A percentile compares a stretch with the other conserved stretches of the same genome.
These are phyloP conservation scores for Plectosphaerella sp. DNA, from an alignment of 2,329 filamentous ascomycete genomes.

Conservation along the genomic window DNA sequence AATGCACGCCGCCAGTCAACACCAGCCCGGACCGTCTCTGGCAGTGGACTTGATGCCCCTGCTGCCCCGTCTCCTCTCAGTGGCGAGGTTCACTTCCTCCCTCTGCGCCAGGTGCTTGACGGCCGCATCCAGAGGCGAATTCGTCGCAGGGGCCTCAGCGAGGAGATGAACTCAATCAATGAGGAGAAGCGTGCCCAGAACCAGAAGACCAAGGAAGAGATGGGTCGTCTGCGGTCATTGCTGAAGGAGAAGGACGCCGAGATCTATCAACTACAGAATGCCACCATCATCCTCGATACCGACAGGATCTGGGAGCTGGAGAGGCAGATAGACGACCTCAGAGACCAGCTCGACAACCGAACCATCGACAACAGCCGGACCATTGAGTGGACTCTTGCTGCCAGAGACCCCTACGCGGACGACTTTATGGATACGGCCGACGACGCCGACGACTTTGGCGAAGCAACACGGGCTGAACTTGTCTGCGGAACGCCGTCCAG, in stretches of 20 bases:
- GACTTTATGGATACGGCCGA: constrained; percentile 35
- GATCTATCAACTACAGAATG: constrained; percentile 47
- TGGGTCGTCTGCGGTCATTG: constrained; percentile 42
- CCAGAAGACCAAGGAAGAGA: constrained; percentile 36
- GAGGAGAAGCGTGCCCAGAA: constrained; percentile 38
- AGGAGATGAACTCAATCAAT: constrained; percentile 51
- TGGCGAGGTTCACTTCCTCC: constrained; percentile 39
- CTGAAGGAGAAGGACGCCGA: constrained; percentile 47
- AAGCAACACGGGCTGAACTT: constrained; percentile 46
- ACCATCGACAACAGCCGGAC: constrained; percentile 19
- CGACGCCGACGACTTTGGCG: constrained; percentile 40
- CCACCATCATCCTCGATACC: constrained; percentile 44
- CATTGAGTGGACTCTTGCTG: constrained; percentile 48
- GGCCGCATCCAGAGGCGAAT: constrained; percentile 54
- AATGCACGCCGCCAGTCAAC: constrained; percentile 43
- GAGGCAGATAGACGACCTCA: constrained; percentile 30
- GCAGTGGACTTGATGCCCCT: constrained; percentile 14
- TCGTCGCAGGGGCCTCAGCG: constrained; percentile 51
- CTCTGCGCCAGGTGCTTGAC: constrained; percentile 51
- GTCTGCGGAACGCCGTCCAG: constrained; percentile 46
- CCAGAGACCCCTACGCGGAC: constrained; percentile 39
- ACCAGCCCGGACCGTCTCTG: constrained; percentile 19
- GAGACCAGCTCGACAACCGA: constrained; percentile 23
- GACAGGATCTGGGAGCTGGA: constrained; percentile 37
- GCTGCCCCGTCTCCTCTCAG: constrained; percentile 15